These are phyloP conservation scores for Colletotrichum sp. DNA, from an alignment of 2,329 filamentous ascomycete genomes.

Conservation along the genomic window DNA sequence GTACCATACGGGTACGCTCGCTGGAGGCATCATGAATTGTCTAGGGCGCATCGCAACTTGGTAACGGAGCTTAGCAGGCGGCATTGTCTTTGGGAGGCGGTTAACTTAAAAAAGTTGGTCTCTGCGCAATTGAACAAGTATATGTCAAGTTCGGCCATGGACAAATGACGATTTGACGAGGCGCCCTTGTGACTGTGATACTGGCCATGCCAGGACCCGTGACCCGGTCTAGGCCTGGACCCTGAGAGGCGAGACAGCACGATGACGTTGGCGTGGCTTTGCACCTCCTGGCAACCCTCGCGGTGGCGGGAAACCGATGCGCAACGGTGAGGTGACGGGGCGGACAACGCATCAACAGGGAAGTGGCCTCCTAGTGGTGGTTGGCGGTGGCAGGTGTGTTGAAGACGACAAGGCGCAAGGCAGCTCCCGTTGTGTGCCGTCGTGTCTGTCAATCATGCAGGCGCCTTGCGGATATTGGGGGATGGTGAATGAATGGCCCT, in stretches of 20 bases:
- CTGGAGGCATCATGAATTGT: slow-evolving; percentile 15
- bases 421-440: not conserved
- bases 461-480: not conserved
- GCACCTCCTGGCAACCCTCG: not conserved
- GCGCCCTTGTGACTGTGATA: not conserved
- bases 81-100: slow-evolving; percentile 13
- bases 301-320: not conserved
- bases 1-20: slow-evolving; percentile 7
- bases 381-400: not conserved
- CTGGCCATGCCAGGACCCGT: not conserved
- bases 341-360: not conserved
- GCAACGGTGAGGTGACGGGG: not conserved
- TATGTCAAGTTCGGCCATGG: not conserved
- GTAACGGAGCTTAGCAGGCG: slow-evolving; percentile 19
- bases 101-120: slow-evolving; percentile 10
- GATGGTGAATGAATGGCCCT: not conserved
- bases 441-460: not conserved
- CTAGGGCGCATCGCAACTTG: slow-evolving; percentile 16
- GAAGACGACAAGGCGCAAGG: not conserved
- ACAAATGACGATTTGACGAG: not conserved
- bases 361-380: not conserved
- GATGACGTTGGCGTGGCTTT: slow-evolving; percentile 16
- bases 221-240: slow-evolving; percentile 1
- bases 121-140: not conserved
- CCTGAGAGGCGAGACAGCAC: slow-evolving; percentile 10